These are phyloP conservation scores for Ceratobasidium sp. DNA, from an alignment of 1,284 basidiomycete genomes.

Conservation along the genomic window DNA sequence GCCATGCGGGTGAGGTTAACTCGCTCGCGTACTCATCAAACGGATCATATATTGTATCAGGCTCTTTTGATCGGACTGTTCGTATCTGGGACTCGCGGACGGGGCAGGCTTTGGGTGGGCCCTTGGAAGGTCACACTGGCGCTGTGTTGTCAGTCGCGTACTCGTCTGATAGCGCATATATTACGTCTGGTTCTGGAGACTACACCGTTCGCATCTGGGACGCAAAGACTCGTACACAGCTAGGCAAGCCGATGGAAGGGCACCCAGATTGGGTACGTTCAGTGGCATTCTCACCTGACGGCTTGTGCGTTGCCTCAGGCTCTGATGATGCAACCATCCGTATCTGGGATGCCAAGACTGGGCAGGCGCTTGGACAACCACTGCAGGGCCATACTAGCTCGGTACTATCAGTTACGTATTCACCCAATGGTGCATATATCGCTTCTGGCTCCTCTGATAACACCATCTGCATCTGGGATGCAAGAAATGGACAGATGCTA, in stretches of 20 bases:
- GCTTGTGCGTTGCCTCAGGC: too few species aligned
- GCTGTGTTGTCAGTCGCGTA: neutral
- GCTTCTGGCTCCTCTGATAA: neutral
- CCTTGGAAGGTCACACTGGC: neutral
- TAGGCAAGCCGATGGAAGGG: neutral
- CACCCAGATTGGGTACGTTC: neutral
- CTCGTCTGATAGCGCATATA: neutral
- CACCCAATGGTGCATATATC: neutral
- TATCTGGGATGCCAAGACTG: slow-evolving; percentile 43
- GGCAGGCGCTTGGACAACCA: neutral
- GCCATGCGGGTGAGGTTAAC: neutral
- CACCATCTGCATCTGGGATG: neutral
- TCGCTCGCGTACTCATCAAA: neutral
- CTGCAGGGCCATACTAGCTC: neutral
- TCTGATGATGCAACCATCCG: slow-evolving; percentile 37
- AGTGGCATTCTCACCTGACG: neutral
- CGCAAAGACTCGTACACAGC: neutral
- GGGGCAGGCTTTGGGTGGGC: neutral
- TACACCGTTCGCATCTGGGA: slow-evolving; percentile 25
- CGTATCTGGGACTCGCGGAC: neutral
- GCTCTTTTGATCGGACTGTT: neutral
- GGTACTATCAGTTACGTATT: neutral
- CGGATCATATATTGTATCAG: neutral
- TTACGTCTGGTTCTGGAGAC: neutral
- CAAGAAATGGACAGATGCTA: neutral